A percentile compares a stretch with the other conserved stretches of the same genome.
Evolutionary conservation across 441 rosid species (phyloP).

Genomic region (Aleurites moluccanus): DNA sequence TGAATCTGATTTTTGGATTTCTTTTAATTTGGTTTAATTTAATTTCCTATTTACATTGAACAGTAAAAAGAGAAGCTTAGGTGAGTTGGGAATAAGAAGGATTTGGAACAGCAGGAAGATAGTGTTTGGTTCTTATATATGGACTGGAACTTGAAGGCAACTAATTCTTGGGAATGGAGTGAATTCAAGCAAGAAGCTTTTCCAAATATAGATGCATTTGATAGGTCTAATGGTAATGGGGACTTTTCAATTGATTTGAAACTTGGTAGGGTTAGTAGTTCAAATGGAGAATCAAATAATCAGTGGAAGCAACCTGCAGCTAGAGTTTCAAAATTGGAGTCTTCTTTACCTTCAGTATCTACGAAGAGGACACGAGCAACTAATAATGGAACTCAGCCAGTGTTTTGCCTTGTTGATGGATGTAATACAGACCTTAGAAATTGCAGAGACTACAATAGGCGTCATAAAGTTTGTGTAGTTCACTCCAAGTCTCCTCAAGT

Average conservation of each 20-base stretch:
- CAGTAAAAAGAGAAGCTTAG: slow-evolving; percentile 20
- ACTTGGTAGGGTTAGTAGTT: slow-evolving; percentile 61
- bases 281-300: slow-evolving; percentile 35
- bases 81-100: slow-evolving; percentile 7
- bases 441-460: slow-evolving; percentile 75
- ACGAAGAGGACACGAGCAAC: slow-evolving; percentile 68
- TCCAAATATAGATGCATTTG: slow-evolving; percentile 38
- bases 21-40: slow-evolving; percentile 2
- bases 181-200: slow-evolving; percentile 46
- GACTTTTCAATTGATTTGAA: slow-evolving; percentile 73
- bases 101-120: slow-evolving; percentile 17
- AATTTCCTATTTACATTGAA: slow-evolving; percentile 19
- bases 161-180: slow-evolving; percentile 44
- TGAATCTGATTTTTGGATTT: slow-evolving; percentile 15
- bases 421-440: slow-evolving; percentile 68
- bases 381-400: slow-evolving; percentile 47
- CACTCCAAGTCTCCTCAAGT: slow-evolving; percentile 85
- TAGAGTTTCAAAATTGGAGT: slow-evolving; percentile 36
- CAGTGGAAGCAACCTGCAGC: slow-evolving; percentile 47
- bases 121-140: slow-evolving; percentile 31
- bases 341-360: slow-evolving; percentile 38
- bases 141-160: slow-evolving; percentile 60
- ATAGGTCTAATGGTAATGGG: slow-evolving; percentile 45
- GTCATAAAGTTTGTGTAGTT: slow-evolving; percentile 85
- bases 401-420: slow-evolving; percentile 71